These are phyloP conservation scores for Themeda triandra DNA, from an alignment of 176 grass and related monocot genomes.

Conservation along the genomic window DNA sequence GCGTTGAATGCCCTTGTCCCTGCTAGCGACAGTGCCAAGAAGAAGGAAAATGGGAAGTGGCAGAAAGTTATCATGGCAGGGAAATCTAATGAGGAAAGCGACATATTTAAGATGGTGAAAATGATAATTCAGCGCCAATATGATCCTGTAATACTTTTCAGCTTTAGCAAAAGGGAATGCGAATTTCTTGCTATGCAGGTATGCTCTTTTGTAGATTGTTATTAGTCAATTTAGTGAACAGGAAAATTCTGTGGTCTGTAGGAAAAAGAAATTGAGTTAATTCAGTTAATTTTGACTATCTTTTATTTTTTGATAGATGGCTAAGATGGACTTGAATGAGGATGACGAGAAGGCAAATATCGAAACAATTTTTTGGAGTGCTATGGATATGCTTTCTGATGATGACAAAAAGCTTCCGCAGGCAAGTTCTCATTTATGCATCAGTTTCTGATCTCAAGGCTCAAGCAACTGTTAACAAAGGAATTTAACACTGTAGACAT, in stretches of 20 bases:
- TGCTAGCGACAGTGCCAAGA: slow-evolving; percentile 48
- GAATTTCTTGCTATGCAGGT: slow-evolving; percentile 99
- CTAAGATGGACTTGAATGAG: slow-evolving; percentile 92
- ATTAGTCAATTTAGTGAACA: background rate
- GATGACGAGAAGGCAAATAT: slow-evolving; percentile 90
- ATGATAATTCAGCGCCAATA: slow-evolving; percentile 99
- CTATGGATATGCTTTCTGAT: slow-evolving; percentile 92
- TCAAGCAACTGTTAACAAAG: background rate
- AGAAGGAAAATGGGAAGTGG: slow-evolving; percentile 67
- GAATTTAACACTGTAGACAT: background rate
- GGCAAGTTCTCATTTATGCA: slow-evolving; percentile 32
- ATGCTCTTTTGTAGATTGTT: background rate
- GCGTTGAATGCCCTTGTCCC: slow-evolving; percentile 87
- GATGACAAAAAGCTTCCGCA: slow-evolving; percentile 97
- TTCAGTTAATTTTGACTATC: background rate
- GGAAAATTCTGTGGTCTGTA: background rate
- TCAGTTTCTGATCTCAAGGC: background rate
- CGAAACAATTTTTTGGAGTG: slow-evolving; percentile 96
- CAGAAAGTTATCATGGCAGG: slow-evolving; percentile 60
- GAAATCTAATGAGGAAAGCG: slow-evolving; percentile 75
- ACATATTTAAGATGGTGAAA: slow-evolving; percentile 99
- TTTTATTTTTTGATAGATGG: slow-evolving; percentile 53
- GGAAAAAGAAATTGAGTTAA: background rate
- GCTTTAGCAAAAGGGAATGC: slow-evolving; percentile 96
- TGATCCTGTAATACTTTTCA: slow-evolving; percentile 94